Evolutionary conservation across 139 green algal species (phyloP).

Genomic region (Pseudopediastrum boryanum): DNA sequence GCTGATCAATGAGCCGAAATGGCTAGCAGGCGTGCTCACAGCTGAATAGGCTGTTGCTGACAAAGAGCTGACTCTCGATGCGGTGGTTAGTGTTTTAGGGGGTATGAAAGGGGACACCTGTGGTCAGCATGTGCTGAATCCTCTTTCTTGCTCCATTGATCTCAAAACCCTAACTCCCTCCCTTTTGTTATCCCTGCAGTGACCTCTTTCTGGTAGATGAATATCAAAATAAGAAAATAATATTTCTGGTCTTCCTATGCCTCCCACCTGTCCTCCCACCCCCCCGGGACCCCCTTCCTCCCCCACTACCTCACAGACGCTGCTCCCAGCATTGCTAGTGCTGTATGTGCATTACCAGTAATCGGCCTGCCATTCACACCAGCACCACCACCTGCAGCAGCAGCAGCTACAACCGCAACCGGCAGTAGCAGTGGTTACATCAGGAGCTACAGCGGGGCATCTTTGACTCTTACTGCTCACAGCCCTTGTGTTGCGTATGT

Average conservation of each 20-base stretch:
- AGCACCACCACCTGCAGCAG: neutral
- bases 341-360: constrained; percentile 9
- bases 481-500: constrained; percentile 1
- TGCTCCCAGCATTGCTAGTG: constrained; percentile 4
- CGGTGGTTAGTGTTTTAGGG: no score
- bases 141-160: no score
- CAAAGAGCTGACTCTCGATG: no score
- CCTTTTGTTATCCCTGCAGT: neutral
- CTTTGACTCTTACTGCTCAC: neutral
- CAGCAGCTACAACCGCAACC: neutral
- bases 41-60: no score
- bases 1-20: no score
- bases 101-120: no score
- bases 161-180: neutral
- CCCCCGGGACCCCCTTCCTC: constrained; percentile 2
- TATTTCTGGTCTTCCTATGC: constrained; percentile 30
- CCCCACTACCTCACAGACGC: constrained; percentile 18
- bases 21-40: no score
- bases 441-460: neutral
- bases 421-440: neutral
- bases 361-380: neutral
- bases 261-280: constrained; percentile 4
- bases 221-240: no score
- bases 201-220: constrained; percentile 14
- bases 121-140: neutral